Evolutionary conservation across 2,329 filamentous ascomycete genomes (phyloP).

Genomic region (Curvularia hawaiiensis): DNA sequence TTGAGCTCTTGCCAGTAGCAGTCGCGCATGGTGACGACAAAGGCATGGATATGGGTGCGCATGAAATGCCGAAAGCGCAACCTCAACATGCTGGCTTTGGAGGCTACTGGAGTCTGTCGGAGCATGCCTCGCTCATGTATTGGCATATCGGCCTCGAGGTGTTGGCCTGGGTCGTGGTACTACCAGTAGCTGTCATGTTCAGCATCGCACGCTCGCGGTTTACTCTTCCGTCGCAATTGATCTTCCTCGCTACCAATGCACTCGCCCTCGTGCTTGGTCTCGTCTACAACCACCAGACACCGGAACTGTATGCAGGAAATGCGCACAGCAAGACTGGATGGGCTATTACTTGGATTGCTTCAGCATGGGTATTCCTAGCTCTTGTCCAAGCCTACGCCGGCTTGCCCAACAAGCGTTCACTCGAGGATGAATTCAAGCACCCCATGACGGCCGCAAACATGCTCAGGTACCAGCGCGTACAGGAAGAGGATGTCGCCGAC

Average conservation of each 20-base stretch:
- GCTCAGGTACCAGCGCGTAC: conserved; percentile 47
- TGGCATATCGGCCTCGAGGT: conserved; percentile 74
- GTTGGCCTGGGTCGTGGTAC: conserved; percentile 71
- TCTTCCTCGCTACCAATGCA: conserved; percentile 52
- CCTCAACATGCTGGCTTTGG: conserved; percentile 27
- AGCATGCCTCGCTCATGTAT: conserved; percentile 64
- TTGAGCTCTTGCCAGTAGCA: conserved; percentile 48
- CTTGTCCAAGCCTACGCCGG: conserved; percentile 67
- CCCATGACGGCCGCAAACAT: conserved; percentile 45
- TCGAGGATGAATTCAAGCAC: conserved; percentile 26
- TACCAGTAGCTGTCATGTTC: conserved; percentile 81
- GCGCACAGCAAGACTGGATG: conserved; percentile 89
- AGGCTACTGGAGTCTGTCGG: conserved; percentile 65
- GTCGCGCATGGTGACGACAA: conserved; percentile 49
- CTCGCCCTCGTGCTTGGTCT: conserved; percentile 48
- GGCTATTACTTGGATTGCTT: conserved; percentile 75
- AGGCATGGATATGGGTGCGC: conserved; percentile 36
- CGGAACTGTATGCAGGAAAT: conserved; percentile 85
- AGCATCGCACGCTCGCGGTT: conserved; percentile 80
- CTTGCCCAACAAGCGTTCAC: conserved; percentile 43
- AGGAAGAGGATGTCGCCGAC: conserved; percentile 31
- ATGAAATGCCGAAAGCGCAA: conserved; percentile 25
- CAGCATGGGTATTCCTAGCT: conserved; percentile 71
- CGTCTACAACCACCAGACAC: conserved; percentile 77
- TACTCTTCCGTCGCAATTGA: conserved; percentile 70